These are phyloP conservation scores for Gnetum montanum DNA, from an alignment of 75 land plant genomes.

Conservation along the genomic window DNA sequence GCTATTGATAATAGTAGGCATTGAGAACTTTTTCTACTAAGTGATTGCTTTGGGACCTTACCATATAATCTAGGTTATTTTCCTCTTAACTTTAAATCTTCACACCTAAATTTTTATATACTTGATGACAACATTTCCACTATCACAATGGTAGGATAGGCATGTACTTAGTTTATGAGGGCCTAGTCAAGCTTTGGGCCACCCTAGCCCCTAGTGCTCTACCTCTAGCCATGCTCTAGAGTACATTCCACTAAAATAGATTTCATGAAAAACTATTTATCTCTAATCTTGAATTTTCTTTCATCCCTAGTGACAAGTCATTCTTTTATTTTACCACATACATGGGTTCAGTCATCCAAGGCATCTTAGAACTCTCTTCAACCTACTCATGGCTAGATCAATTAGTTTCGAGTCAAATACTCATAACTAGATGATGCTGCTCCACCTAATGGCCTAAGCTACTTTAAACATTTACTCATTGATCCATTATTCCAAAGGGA, in stretches of 20 bases:
- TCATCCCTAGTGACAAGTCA: not conserved
- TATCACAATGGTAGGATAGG: too few species aligned
- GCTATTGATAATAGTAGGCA: too few species aligned
- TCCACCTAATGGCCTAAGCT: conserved; percentile 1
- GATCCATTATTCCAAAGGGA: not conserved
- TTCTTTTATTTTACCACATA: not conserved
- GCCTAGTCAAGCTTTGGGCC: not conserved
- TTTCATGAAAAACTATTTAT: not conserved
- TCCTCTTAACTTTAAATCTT: too few species aligned
- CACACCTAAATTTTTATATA: too few species aligned
- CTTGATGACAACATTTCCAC: too few species aligned
- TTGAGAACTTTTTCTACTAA: too few species aligned
- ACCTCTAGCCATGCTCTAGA: not conserved
- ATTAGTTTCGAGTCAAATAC: not conserved
- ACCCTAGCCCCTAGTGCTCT: not conserved
- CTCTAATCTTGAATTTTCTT: not conserved
- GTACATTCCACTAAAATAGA: not conserved
- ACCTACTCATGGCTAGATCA: not conserved
- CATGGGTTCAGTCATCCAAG: not conserved
- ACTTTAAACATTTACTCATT: not conserved
- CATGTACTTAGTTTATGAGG: not conserved
- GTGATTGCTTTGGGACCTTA: too few species aligned
- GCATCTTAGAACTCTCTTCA: not conserved
- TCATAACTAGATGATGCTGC: not conserved
- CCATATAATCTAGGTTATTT: too few species aligned